Evolutionary conservation across 176 grass and related monocot species (phyloP), one percentile per base, ranked within the genome.

Genomic region (Pharus latifolius): DNA sequence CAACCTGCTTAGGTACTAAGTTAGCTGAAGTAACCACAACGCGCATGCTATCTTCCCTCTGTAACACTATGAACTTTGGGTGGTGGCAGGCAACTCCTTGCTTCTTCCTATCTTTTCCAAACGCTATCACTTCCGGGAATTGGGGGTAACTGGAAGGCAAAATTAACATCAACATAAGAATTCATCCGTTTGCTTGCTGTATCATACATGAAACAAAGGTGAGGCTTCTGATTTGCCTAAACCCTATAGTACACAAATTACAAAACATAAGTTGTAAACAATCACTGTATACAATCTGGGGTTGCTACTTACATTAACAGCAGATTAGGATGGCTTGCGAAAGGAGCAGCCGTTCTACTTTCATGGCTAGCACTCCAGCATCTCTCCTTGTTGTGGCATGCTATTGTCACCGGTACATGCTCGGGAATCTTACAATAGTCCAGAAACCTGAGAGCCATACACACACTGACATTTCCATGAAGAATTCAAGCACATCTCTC

Each of bases 71-170:
- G 23, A 96, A 70, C 78, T 96, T 96, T 31, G 92, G 88, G 71
- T 91, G 85, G 81, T 96, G 88, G 69, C 92, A 96, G 69, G 92
- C 92, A 46, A 96, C 79, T 54, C 92, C 88, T 83, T 91, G 67
- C 24, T 96, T 96, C 56, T 88, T 91, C 48, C 79, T 81, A 59
- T 96, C 92, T 76, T 88, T 91, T 68, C 92, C 92, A 60, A 96
- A 91, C 46, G 92, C 92, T 86, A 96, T 91, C 34, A 35, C 88
- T 50, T 96, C 82, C 0, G 88, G 88, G 53, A 96, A 96, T 48
- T 17, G 79, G 10, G 92, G 85, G 60, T 91, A 96, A 70, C 92
- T 96, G 70, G 24, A 69, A 61, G 22, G 6, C 7, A 29, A 54
- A 66, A 54, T 37, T 12, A 71, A 60, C 1, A 34, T 47, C 25